phyloP scores from a whole-genome alignment of 1,139 yeast species.

The Trichomonascaceae sp. region DNA sequence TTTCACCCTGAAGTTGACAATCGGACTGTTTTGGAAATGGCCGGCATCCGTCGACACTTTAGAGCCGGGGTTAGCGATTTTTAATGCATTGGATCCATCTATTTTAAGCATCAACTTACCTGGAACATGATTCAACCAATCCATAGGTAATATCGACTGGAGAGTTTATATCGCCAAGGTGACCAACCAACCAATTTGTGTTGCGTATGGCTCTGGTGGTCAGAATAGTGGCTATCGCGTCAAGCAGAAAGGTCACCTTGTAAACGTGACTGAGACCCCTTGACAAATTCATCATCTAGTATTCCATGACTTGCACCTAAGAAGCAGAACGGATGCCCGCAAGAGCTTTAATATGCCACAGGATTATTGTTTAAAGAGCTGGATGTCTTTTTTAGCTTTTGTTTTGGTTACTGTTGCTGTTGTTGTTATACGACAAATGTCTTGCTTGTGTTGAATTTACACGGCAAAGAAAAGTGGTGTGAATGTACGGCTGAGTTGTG shows the following conservation, averaged over 20 bases:
- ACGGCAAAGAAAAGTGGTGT: not conserved
- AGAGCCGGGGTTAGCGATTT: not conserved
- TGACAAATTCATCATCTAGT: not conserved
- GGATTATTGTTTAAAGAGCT: not conserved
- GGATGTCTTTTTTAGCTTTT: not conserved
- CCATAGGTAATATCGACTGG: conserved; percentile 11
- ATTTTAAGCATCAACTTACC: conserved; percentile 4
- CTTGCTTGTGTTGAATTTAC: not conserved
- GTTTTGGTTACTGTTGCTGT: not conserved
- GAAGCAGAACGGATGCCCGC: not conserved
- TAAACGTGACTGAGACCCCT: conserved; percentile 10
- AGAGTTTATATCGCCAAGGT: conserved; percentile 1
- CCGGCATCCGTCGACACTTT: conserved; percentile 11
- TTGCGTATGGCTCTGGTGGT: conserved; percentile 12
- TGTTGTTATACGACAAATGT: not conserved
- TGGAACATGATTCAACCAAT: conserved; percentile 8
- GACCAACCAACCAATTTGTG: conserved; percentile 14
- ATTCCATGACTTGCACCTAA: not conserved
- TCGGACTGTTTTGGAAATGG: conserved; percentile 16
- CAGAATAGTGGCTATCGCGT: conserved; percentile 10
- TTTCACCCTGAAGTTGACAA: conserved; percentile 14
- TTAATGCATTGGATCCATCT: not conserved
- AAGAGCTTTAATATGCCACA: not conserved
- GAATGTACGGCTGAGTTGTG: not conserved
- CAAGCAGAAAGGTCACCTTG: conserved; percentile 11